Conservation (phyloP, 805 yeast genomes). For the Pichia eremophila region DNA sequence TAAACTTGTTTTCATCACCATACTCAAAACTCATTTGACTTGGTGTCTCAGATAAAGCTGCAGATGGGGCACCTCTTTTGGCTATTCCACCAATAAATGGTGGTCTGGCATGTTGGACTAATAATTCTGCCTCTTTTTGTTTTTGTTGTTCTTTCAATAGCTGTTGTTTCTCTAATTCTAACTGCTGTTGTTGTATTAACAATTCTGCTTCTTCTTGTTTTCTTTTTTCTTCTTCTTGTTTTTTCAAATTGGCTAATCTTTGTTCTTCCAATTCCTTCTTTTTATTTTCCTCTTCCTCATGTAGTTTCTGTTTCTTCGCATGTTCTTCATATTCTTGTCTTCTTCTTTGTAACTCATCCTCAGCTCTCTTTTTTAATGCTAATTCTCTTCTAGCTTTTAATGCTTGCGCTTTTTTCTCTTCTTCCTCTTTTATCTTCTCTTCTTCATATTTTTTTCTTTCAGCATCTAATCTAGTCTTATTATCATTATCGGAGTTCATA, state of each 20-base stretch:
- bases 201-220: not conserved
- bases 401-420: not conserved
- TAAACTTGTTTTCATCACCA: constrained; percentile 4
- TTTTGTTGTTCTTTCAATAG: constrained; percentile 1
- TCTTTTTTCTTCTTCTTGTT: constrained; percentile 1
- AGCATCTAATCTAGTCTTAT: constrained; percentile 1
- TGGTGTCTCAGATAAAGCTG: constrained; percentile 1
- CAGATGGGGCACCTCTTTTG: constrained; percentile 5
- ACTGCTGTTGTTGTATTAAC: not conserved
- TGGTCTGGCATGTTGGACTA: not conserved
- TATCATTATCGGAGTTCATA: not conserved
- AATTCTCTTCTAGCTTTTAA: constrained; percentile 1
- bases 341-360: constrained; percentile 1
- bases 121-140: not conserved
- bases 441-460: constrained; percentile 2
- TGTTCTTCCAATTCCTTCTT: not conserved
- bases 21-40: constrained; percentile 9
- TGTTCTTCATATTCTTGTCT: not conserved
- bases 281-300: not conserved
- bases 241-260: not conserved
- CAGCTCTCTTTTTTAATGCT: not conserved
- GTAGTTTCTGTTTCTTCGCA: constrained; percentile 1
- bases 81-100: not conserved
- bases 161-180: not conserved
- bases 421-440: constrained; percentile 2